Conservation (phyloP, 805 yeast species). For the Saturnispora kantuleensis region DNA sequence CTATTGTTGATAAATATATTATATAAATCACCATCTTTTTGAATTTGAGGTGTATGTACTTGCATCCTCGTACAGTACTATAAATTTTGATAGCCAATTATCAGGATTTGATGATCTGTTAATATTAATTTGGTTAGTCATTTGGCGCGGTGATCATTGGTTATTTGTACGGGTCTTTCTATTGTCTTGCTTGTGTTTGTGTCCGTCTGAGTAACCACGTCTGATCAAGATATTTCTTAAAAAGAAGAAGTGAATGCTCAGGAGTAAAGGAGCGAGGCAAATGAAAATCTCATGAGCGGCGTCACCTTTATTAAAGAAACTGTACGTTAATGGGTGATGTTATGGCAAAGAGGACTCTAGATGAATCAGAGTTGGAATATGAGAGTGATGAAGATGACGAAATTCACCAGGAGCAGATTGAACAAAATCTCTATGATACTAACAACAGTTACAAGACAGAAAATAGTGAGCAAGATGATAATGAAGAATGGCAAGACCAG, state of each 20-base stretch:
- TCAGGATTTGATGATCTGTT: too few relatives aligned
- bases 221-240: too few relatives aligned
- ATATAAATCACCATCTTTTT: conserved; percentile 12
- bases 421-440: conserved; percentile 1
- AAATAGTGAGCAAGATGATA: conserved; percentile 4
- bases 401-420: neutral
- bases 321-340: conserved; percentile 11
- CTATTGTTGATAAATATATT: conserved; percentile 36
- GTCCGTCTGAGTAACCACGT: too few relatives aligned
- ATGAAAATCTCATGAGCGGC: neutral
- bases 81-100: too few relatives aligned
- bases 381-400: conserved; percentile 18
- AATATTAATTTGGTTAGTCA: too few relatives aligned
- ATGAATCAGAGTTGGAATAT: conserved; percentile 24
- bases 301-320: neutral
- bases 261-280: neutral
- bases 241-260: conserved; percentile 1
- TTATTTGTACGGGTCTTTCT: too few relatives aligned
- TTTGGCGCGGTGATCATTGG: too few relatives aligned
- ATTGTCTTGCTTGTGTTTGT: too few relatives aligned
- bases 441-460: conserved; percentile 1
- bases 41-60: too few relatives aligned
- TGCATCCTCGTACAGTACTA: too few relatives aligned
- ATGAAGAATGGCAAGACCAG: neutral
- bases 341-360: neutral